phyloP scores from a whole-genome alignment of 2,329 filamentous ascomycete species.

The Penicillium sp. region DNA sequence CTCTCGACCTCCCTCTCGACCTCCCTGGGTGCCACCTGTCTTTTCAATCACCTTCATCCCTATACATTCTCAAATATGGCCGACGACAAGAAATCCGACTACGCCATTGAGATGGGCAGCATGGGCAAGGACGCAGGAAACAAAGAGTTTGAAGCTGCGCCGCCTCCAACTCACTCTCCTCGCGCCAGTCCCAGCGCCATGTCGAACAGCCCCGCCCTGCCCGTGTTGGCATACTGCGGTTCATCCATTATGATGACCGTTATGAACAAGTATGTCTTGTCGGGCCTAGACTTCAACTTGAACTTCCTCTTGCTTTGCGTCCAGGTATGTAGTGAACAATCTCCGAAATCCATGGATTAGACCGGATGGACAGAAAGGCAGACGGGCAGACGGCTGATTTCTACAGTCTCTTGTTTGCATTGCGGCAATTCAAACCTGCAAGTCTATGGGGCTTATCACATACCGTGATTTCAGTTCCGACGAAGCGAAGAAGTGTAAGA shows the following conservation, averaged over 20 bases:
- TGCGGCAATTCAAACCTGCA: constrained; percentile 77
- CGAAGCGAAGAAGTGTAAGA: constrained; percentile 88
- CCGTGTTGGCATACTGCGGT: constrained; percentile 86
- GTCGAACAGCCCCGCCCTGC: constrained; percentile 75
- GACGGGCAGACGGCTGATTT: constrained; percentile 5
- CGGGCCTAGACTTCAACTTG: constrained; percentile 86
- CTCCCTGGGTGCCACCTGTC: constrained; percentile 3
- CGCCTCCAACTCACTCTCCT: constrained; percentile 39
- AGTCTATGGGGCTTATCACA: constrained; percentile 77
- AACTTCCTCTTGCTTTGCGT: constrained; percentile 93
- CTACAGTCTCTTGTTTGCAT: constrained; percentile 85
- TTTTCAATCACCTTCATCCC: constrained; percentile 5
- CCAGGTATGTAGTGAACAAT: constrained; percentile 66
- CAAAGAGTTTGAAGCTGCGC: constrained; percentile 49
- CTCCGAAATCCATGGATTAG: too few relatives aligned
- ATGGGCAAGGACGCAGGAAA: constrained; percentile 46
- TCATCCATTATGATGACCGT: constrained; percentile 99
- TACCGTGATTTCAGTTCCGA: constrained; percentile 82
- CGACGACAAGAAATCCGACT: constrained; percentile 87
- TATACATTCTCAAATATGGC: constrained; percentile 60
- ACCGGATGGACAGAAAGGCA: too few relatives aligned
- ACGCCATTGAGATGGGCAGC: constrained; percentile 70
- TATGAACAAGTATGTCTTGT: constrained; percentile 99
- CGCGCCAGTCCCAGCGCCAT: constrained; percentile 45
- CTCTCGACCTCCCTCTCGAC: not conserved